A percentile compares a stretch with the other conserved stretches of the same genome.
phyloP scores from a whole-genome alignment of 306 rosid genomes.

The Pterocarpus macrocarpus region DNA sequence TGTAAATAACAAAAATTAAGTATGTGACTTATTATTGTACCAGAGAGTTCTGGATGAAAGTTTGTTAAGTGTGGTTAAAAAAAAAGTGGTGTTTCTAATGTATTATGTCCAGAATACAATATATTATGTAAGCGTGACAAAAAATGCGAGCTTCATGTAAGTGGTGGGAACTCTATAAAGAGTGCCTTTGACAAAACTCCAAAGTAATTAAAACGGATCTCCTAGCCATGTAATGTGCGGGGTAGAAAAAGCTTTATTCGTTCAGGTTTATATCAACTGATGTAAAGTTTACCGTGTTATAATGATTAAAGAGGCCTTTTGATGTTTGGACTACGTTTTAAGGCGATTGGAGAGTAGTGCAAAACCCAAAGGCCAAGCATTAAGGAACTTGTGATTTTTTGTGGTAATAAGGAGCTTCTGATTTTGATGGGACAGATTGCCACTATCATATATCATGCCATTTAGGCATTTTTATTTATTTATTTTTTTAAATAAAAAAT shows the following conservation, averaged over 20 bases:
- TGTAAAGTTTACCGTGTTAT: neutral
- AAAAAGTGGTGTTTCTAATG: no score
- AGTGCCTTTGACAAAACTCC: neutral
- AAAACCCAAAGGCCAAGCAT: slow-evolving; percentile 51
- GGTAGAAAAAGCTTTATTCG: neutral
- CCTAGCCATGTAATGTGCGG: neutral
- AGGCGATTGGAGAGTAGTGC: slow-evolving; percentile 10
- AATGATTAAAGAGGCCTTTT: slow-evolving; percentile 31
- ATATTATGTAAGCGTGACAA: no score
- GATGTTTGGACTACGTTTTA: slow-evolving; percentile 32
- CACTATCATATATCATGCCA: neutral
- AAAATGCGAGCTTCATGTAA: no score
- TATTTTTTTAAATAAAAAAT: no score
- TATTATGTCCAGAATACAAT: no score
- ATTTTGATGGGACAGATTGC: neutral
- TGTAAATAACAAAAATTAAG: no score
- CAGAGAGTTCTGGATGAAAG: no score
- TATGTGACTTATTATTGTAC: no score
- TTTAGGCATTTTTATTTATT: neutral
- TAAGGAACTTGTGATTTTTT: slow-evolving; percentile 27
- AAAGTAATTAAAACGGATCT: slow-evolving; percentile 13
- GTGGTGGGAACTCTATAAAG: slow-evolving; percentile 21
- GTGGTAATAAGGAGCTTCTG: neutral
- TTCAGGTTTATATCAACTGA: neutral
- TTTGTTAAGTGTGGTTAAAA: no score